Evolutionary conservation across 1,284 basidiomycete species (phyloP), one percentile per base, ranked within the genome.

Genomic region (Porphyrellus sp.): DNA sequence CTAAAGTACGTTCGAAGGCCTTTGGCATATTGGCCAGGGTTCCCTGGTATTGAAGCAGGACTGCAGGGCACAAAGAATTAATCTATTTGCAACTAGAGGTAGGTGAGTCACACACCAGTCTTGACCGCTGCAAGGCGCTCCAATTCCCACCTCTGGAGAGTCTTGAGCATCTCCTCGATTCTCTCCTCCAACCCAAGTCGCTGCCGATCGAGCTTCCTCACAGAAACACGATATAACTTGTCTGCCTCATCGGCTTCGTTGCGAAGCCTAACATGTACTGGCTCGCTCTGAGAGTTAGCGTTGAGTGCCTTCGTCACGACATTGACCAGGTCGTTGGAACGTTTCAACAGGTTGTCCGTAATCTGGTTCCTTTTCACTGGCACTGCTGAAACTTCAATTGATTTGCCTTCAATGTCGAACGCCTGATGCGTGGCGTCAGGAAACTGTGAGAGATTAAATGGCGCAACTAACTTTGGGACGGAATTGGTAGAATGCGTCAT

Each of bases 71-170:
- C 16, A 7, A 34, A 27, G 23, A 53, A 56, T 23, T n/a, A n/a
- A n/a, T n/a, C n/a, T n/a, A 45, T 20, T 49, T 15, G 23, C 21
- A 44, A 46, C 35, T 1, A 3, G 8, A 46, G 9, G 25, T 30
- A 31, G 40, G 46, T 9, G 8, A 65, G 74, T 46, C 57, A 86
- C 66, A 23, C 34, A 67, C 88, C 87, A 3, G 88, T 89, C 76
- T 92, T 92, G 54, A 95, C 81, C 13, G 90, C 89, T 27, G 83
- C 74, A 61, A 95, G 74, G 41, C 93, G 75, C 61, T 95, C 93
- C 41, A 78, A 70, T 72, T 96, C 93, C 90, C 91, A 93, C 57
- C 78, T 79, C 70, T 95, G 91, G 61, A 93, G 77, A 1, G 77
- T 68, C 70, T 89, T 91, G 40, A 95, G 73, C 2, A 82, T 84